Base-by-base conservation (phyloP, 176 grass and related monocot species). In the Musa itinerans region DNA sequence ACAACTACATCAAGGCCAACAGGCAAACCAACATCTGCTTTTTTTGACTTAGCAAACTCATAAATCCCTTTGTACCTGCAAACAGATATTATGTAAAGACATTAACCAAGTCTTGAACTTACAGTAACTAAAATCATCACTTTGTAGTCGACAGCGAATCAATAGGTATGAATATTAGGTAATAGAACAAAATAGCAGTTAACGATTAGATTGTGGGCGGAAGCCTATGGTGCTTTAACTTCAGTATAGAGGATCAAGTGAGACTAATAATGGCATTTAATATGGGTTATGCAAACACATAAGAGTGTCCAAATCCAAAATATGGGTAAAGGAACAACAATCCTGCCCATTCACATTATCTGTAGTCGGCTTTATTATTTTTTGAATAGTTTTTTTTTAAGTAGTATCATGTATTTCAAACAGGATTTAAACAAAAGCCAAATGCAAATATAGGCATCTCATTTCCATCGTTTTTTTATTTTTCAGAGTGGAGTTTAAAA, bases 31-130 rank as follows among this genome's bases (percentile, higher is more conserved):
- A 91, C 72, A 85, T 91, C 84, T 77, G 85, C 83, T 70, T 88
- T 86, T 81, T 98, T 91, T 2, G 82, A 93, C 65, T 72, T 91
- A 50, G 82, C 79, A 54, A 90, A 98, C 71, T 93, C 94, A 1
- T 93, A 91, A 29, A 93, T 52, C 8, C 94, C 94, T 86, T 93
- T 98, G 80, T 93, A 98, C 71, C 94, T 98, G 78, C 65, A 86
- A 65, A 81, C 12, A 54, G 19, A 24, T 57, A 66, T 65, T 65
- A 63, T 70, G 11, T 76, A 1, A 50, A 62, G 20, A 74, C 1
- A 9, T 27, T 2, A 23, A 17, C 11, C 19, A 78, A 26, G 21
- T 68, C 23, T 55, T 52, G 53, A 52, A 43, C 34, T 27, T 10
- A 25, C 51, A 50, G 1, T 15, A 62, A 76, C 7, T 53, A 23